Conservation (phyloP, 2,329 filamentous ascomycete genomes). For the Colletotrichum graminicola region DNA sequence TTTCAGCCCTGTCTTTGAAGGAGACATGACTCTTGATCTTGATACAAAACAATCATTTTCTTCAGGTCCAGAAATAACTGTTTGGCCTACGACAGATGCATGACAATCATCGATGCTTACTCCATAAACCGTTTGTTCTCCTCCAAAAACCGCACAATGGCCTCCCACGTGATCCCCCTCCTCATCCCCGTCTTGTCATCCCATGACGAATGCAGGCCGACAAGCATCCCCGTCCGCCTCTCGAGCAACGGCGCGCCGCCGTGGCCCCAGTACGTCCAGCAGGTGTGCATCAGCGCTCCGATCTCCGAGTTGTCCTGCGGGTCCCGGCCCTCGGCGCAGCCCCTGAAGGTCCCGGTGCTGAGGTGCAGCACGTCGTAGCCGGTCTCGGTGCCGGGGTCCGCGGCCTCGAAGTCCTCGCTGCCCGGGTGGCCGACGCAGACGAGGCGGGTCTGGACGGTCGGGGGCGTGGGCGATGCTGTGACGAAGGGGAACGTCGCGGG, state of each 20-base stretch:
- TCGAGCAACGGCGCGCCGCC: conserved; percentile 64
- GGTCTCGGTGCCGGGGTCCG: conserved; percentile 50
- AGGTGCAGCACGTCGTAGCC: conserved; percentile 62
- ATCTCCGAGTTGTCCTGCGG: conserved; percentile 65
- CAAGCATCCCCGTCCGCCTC: conserved; percentile 52
- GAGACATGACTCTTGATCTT: background rate
- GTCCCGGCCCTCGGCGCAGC: conserved; percentile 54
- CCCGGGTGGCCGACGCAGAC: conserved; percentile 54
- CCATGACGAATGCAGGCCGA: conserved; percentile 67
- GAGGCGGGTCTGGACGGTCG: conserved; percentile 44
- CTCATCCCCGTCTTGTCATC: conserved; percentile 65
- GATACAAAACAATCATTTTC: background rate
- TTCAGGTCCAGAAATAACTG: background rate
- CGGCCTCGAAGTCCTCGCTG: conserved; percentile 58
- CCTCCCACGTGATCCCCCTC: conserved; percentile 60
- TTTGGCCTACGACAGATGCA: background rate
- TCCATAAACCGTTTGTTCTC: conserved; percentile 15
- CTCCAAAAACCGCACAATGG: conserved; percentile 55
- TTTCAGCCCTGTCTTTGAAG: background rate
- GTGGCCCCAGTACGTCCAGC: conserved; percentile 70
- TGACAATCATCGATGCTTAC: background rate
- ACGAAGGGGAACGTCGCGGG: conserved; percentile 44
- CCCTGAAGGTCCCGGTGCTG: conserved; percentile 57
- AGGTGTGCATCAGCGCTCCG: conserved; percentile 64
- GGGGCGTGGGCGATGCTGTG: conserved; percentile 40